A percentile compares a stretch with the other conserved stretches of the same genome.
phyloP scores from a whole-genome alignment of 1,284 basidiomycete species.

The Cystobasidium sp. region DNA sequence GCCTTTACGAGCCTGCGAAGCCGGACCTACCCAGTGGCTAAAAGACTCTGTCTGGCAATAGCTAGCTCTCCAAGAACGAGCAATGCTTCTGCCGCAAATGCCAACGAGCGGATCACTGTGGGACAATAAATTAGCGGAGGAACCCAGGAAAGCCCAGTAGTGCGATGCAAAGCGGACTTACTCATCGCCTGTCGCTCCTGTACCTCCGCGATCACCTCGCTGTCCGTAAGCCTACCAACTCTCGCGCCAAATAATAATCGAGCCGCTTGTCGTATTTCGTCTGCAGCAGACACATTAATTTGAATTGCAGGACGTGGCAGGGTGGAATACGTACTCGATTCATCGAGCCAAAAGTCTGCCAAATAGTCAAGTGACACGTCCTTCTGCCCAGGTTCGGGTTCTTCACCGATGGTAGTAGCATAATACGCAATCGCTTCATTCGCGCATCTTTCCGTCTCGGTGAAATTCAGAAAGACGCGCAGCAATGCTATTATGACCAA shows the following conservation, averaged over 20 bases:
- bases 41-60: slow-evolving; percentile 74
- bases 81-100: slow-evolving; percentile 69
- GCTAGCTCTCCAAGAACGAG: slow-evolving; percentile 83
- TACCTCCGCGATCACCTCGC: slow-evolving; percentile 66
- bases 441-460: slow-evolving; percentile 68
- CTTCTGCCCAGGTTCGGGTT: slow-evolving; percentile 66
- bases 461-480: slow-evolving; percentile 70
- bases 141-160: no score
- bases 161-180: no score
- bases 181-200: slow-evolving; percentile 48
- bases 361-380: slow-evolving; percentile 73
- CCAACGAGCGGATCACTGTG: slow-evolving; percentile 64
- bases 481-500: slow-evolving; percentile 71
- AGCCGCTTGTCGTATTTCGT: slow-evolving; percentile 74
- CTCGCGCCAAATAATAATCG: slow-evolving; percentile 75
- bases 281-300: slow-evolving; percentile 54
- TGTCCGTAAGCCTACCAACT: slow-evolving; percentile 68
- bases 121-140: no score
- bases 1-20: background rate
- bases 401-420: slow-evolving; percentile 67
- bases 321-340: slow-evolving; percentile 62
- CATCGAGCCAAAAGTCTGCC: slow-evolving; percentile 74
- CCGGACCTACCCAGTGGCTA: slow-evolving; percentile 68
- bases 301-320: background rate
- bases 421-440: slow-evolving; percentile 78